Percentiles rank a stretch among this genome's conserved stretches.
These are phyloP conservation scores for Cercospora janseana DNA, from an alignment of 2,329 filamentous ascomycete genomes.

Conservation along the genomic window DNA sequence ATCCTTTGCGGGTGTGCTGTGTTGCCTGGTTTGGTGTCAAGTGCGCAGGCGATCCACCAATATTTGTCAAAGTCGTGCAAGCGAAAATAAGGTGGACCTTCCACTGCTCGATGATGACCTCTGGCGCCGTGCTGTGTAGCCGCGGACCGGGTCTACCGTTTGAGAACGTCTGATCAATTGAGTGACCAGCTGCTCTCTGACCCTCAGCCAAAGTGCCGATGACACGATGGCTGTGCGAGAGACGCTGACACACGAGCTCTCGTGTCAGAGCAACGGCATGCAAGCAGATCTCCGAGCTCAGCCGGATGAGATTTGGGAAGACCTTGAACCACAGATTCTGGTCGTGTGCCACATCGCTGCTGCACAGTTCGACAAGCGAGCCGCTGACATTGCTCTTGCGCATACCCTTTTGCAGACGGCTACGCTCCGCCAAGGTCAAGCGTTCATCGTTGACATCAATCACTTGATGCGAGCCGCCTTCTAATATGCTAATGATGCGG, in stretches of 20 bases:
- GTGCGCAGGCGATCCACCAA: slow-evolving; percentile 60
- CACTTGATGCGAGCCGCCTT: slow-evolving; percentile 82
- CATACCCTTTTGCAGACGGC: slow-evolving; percentile 84
- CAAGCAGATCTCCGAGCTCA: slow-evolving; percentile 86
- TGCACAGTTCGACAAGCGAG: slow-evolving; percentile 88
- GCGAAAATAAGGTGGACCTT: slow-evolving; percentile 96
- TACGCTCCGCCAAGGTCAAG: slow-evolving; percentile 86
- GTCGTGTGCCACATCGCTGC: slow-evolving; percentile 92
- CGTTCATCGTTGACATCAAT: slow-evolving; percentile 92
- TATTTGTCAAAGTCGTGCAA: slow-evolving; percentile 86
- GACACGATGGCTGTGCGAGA: slow-evolving; percentile 87
- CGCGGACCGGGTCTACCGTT: slow-evolving; percentile 40
- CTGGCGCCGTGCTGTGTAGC: slow-evolving; percentile 66
- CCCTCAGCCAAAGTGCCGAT: slow-evolving; percentile 77
- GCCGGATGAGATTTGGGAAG: slow-evolving; percentile 89
- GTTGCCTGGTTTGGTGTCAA: slow-evolving; percentile 52
- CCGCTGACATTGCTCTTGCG: slow-evolving; percentile 79
- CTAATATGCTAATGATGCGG: slow-evolving; percentile 86
- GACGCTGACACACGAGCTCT: slow-evolving; percentile 87
- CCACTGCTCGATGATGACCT: slow-evolving; percentile 94
- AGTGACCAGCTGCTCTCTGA: slow-evolving; percentile 49
- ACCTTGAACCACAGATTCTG: slow-evolving; percentile 96
- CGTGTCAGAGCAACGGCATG: slow-evolving; percentile 87
- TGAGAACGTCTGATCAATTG: slow-evolving; percentile 58
- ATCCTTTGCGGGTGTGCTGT: slow-evolving; percentile 79